These are phyloP conservation scores for Penicillium paxilli DNA, from an alignment of 495 filamentous ascomycete species.

Conservation along the genomic window DNA sequence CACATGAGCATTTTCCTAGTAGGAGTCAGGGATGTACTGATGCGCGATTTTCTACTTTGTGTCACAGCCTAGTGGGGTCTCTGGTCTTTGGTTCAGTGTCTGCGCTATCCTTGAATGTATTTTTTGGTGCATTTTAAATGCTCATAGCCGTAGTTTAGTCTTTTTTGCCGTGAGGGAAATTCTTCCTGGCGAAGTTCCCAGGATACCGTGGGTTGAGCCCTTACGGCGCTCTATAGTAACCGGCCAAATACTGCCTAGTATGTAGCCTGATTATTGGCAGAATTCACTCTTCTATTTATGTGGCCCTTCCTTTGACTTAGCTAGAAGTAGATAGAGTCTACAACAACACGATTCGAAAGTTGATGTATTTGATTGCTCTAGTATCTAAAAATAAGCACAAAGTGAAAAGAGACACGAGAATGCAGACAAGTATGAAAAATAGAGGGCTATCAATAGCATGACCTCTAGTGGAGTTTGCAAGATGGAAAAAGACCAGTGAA, in stretches of 20 bases:
- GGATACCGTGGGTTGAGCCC: too few species aligned
- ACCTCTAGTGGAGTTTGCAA: not conserved
- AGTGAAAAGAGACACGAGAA: not conserved
- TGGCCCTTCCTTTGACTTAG: too few species aligned
- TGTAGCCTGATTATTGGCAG: too few species aligned
- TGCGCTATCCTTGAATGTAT: not conserved
- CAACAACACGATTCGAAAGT: too few species aligned
- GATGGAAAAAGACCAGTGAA: too few species aligned
- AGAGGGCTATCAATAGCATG: not conserved
- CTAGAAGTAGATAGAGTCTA: too few species aligned
- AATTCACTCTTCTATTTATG: too few species aligned
- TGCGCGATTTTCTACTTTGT: not conserved
- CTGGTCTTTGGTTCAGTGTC: not conserved
- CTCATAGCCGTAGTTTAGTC: too few species aligned
- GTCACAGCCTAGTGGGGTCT: not conserved
- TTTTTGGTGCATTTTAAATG: not conserved
- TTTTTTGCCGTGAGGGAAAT: too few species aligned
- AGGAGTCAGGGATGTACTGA: not conserved
- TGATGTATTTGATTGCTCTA: not conserved
- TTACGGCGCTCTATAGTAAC: too few species aligned
- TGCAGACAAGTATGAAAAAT: not conserved
- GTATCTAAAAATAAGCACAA: not conserved
- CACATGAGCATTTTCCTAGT: not conserved
- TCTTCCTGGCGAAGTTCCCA: too few species aligned
- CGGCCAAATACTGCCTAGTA: too few species aligned